Evolutionary conservation across 306 rosid species (phyloP), one percentile per base, ranked within the genome.

Genomic region (Pterocarpus macrocarpus): DNA sequence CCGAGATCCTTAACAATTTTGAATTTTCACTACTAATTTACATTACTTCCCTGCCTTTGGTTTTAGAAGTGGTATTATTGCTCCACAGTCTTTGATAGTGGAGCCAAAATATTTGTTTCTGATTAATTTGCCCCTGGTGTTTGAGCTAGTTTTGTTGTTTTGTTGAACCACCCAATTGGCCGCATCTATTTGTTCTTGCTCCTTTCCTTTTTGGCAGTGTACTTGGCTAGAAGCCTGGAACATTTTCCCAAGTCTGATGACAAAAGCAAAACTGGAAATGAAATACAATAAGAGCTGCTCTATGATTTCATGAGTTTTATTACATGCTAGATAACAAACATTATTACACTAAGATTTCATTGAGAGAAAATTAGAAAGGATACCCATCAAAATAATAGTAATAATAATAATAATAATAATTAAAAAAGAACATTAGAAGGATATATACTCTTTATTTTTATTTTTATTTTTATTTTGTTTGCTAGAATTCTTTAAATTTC

Each of bases 201-300:
- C 22, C 58, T 66, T 77, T 66, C n/a, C 74, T 15, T 67, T 32
- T 67, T 68, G 77, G 52, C 52, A 58, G 52, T 47, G 11, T n/a
- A 22, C 28, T 17, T 58, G 55, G 39, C 41, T 41, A 58, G 28
- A 22, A 22, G 28, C 28, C 1, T 1, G 28, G 3, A 69, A 59
- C 52, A 9, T 15, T 59, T 79, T 69, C 64, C 11, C 17, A 59
- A 44, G 36, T 57, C 61, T n/a, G 61, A 68, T 14, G 41, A 41
- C 36, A 43, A 52, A 66, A 38, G 47, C 53, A 64, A 22, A 78
- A 55, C 67, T 14, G 3, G 61, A 35, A 43, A 32, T 39, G 77
- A 61, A 67, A 56, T 67, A 39, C 17, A 2, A 16, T 17, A 52
- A 28, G 56, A 65, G 8, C 3, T 73, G 39, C 34, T 43, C 17